Base-by-base conservation (phyloP, 164 flowering plant genomes). In the Echeveria elegans region DNA sequence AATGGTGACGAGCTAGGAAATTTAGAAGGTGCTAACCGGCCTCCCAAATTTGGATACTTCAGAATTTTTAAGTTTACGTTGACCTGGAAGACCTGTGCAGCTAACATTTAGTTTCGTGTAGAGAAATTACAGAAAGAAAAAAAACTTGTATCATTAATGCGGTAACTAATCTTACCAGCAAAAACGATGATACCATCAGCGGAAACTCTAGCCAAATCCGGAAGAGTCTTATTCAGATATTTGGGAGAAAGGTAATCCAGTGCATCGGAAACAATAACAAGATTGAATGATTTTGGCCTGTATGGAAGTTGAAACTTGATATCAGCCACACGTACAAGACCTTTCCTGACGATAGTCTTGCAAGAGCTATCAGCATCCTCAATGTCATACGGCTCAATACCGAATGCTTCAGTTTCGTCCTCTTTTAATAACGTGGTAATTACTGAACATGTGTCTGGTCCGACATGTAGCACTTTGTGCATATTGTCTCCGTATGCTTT, bases 21-120 rank as follows among this genome's bases (percentile, higher is more conserved):
- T 43, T 11, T 26, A 48, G 31, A 6, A 68, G 56, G 29, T 32
- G 77, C 90, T 80, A 74, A 88, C 96, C 40, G 88, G 84, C 32
- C 87, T 81, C 26, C 96, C 96, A 63, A 80, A 86, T 77, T 79
- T 88, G 50, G 87, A 79, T 47, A 77, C 69, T 63, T 89, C 90
- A n/a, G 82, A 67, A 72, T 65, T 77, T 76, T 83, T 88, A 56
- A 84, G 83, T 75, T 80, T 88, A 70, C 79, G 91, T 41, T 81
- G 80, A 56, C 83, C 83, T 21, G 77, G 76, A 48, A 34, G 74
- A 36, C 76, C 79, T 77, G 52, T 50, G 24, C 10, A 50, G 28
- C 56, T 0, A 50, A 50, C 5, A 50, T 6, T 50, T 23, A 50
- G 56, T 23, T n/a, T 50, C 26, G 12, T 11, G 14, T 43, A 50